Conservation (phyloP, 768 basidiomycete genomes). For the Gloeophyllum trabeum region DNA sequence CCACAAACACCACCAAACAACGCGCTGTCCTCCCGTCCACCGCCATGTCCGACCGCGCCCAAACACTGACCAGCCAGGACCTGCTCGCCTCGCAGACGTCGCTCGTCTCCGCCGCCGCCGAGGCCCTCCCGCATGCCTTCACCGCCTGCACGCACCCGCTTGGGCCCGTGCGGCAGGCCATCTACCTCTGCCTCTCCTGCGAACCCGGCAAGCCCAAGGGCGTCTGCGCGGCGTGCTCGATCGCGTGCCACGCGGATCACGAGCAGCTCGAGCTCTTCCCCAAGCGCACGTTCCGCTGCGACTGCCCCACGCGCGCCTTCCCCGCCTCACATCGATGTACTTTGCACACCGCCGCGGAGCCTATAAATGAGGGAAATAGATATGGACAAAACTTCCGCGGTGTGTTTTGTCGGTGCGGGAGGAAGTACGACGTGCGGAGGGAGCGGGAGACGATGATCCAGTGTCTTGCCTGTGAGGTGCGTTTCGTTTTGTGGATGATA, state of each 20-base stretch:
- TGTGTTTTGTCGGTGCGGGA: slow-evolving; percentile 65
- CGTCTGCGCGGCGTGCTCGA: slow-evolving; percentile 74
- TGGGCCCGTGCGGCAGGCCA: slow-evolving; percentile 49
- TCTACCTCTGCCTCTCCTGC: slow-evolving; percentile 76
- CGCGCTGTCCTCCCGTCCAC: too few relatives aligned
- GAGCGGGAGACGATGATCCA: slow-evolving; percentile 86
- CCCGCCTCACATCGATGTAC: slow-evolving; percentile 46
- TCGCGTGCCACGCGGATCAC: slow-evolving; percentile 81
- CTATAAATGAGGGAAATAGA: slow-evolving; percentile 42
- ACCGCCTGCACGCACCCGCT: slow-evolving; percentile 27
- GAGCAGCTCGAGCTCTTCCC: slow-evolving; percentile 84
- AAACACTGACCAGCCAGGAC: too few relatives aligned
- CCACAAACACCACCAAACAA: too few relatives aligned
- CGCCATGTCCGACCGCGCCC: too few relatives aligned
- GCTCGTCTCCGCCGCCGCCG: slow-evolving; percentile 25
- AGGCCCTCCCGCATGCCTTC: slow-evolving; percentile 30
- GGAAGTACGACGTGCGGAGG: slow-evolving; percentile 57
- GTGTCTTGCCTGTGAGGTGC: slow-evolving; percentile 76
- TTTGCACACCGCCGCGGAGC: slow-evolving; percentile 40
- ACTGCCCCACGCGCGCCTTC: slow-evolving; percentile 65
- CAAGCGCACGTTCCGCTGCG: slow-evolving; percentile 74
- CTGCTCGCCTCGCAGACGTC: slow-evolving; percentile 19
- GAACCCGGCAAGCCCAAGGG: slow-evolving; percentile 39
- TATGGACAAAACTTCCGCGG: slow-evolving; percentile 71
- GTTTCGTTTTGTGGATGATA: slow-evolving; percentile 13